Base-by-base conservation (phyloP, 345 rosid genomes). In the Acer negundo region DNA sequence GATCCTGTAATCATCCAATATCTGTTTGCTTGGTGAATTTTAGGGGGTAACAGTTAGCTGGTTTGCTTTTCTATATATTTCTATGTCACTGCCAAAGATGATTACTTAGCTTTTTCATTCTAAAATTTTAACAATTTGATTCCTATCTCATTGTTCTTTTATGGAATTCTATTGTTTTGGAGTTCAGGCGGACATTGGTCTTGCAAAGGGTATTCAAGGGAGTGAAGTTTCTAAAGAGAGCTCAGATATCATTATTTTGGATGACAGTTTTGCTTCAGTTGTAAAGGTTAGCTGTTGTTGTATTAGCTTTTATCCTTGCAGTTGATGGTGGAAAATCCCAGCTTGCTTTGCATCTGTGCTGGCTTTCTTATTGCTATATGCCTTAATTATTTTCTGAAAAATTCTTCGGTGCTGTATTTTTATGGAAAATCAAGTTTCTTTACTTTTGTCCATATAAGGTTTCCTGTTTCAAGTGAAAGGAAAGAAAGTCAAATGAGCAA, bases 211-310 rank as follows among this genome's bases (percentile, higher is more conserved):
- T 78, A 96, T 94, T 75, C 90, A 87, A 85, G 99, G 99, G 72
- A 96, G 98, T 2, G 98, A 96, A 86, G 99, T 96, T 59, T 98
- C 99, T 1, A 96, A 96, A 76, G 99, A 96, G 86, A 96, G 90
- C 85, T 96, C 99, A 1, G 99, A 96, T 80, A 94, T 96, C 75
- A 94, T 96, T 79, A 96, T 96, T 44, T 76, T 96, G 87, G 99
- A 96, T 75, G 99, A 92, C 78, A 84, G 94, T 85, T 96, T 96
- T 84, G 80, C 93, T 76, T 92, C 99, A 4, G 97, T 96, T 83
- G 99, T 96, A 64, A 96, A 96, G 98, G 99, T 87, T 83, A 69
- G 80, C 76, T 24, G 70, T 62, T 22, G 13, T 35, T 35, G 10
- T 67, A 1, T 67, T 22, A 51, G 17, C 20, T 0, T 49, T 66